These are phyloP conservation scores for Trichoderma erinaceum DNA, from an alignment of 495 filamentous ascomycete genomes.

Conservation along the genomic window DNA sequence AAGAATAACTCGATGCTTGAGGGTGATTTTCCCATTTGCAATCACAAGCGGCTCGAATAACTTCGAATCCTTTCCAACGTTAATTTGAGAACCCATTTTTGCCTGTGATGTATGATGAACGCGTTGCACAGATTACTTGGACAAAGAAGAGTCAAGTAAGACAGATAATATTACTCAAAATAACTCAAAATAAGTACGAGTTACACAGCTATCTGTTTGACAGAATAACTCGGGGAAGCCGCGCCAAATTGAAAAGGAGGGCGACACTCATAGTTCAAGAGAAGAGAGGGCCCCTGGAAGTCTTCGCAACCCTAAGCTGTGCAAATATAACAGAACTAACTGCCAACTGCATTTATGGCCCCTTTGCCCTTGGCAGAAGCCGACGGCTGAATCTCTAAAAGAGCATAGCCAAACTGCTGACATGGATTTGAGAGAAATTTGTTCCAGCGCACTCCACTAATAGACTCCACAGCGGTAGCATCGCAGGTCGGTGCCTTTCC, in stretches of 20 bases:
- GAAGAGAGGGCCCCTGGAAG: no score
- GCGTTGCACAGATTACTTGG: no score
- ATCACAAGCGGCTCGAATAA: conserved; percentile 53
- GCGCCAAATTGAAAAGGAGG: no score
- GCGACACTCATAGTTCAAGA: no score
- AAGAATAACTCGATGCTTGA: conserved; percentile 49
- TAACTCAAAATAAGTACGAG: no score
- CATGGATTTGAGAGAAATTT: conserved; percentile 11
- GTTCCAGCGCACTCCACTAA: background rate
- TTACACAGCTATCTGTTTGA: no score
- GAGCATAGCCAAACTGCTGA: background rate
- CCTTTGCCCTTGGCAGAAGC: background rate
- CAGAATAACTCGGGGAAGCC: no score
- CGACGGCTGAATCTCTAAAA: background rate
- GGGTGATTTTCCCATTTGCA: conserved; percentile 35
- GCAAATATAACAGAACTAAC: no score
- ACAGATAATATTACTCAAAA: no score
- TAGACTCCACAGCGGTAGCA: background rate
- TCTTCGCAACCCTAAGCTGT: no score
- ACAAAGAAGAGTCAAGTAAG: no score
- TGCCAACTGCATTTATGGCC: background rate
- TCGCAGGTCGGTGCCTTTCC: background rate
- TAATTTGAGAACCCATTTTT: conserved; percentile 13
- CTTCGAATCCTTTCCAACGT: conserved; percentile 18
- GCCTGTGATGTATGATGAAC: background rate